phyloP scores from a whole-genome alignment of 352 stramenopile genomes.

The Globisporangium cystogenes region DNA sequence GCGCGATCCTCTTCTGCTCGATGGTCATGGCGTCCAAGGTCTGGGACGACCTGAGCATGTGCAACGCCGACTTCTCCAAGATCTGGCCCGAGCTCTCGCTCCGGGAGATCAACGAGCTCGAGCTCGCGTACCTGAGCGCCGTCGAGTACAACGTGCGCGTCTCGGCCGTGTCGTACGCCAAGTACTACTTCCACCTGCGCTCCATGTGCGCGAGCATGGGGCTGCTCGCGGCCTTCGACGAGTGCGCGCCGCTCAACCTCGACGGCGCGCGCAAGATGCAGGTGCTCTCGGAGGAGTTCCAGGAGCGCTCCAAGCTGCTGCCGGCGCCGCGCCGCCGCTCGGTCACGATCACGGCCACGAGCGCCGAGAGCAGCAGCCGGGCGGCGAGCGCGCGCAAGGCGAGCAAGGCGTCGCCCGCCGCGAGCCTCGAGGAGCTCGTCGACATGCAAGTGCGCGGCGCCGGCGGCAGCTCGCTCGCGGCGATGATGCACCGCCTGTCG shows the following conservation, averaged over 20 bases:
- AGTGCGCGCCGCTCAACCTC: constrained; percentile 72
- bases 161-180: constrained; percentile 82
- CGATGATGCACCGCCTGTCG: constrained; percentile 60
- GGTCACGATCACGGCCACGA: constrained; percentile 70
- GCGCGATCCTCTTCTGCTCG: constrained; percentile 92
- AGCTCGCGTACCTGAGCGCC: constrained; percentile 89
- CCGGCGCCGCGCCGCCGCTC: constrained; percentile 64
- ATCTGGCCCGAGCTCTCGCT: constrained; percentile 90
- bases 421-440: constrained; percentile 79
- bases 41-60: constrained; percentile 98
- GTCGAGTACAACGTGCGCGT: constrained; percentile 90
- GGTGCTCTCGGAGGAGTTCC: constrained; percentile 82
- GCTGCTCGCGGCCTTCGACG: constrained; percentile 64
- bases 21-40: constrained; percentile 98
- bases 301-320: constrained; percentile 77
- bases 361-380: constrained; percentile 22
- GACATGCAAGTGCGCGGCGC: constrained; percentile 78
- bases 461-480: constrained; percentile 32
- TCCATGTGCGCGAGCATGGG: constrained; percentile 92
- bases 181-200: constrained; percentile 97
- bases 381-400: constrained; percentile 7
- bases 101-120: constrained; percentile 94
- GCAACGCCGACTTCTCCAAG: constrained; percentile 96
- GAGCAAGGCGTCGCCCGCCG: constrained; percentile 50
- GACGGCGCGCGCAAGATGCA: constrained; percentile 85